These are phyloP conservation scores for Leavenworthia alabamica DNA, from an alignment of 345 rosid genomes.

Conservation along the genomic window DNA sequence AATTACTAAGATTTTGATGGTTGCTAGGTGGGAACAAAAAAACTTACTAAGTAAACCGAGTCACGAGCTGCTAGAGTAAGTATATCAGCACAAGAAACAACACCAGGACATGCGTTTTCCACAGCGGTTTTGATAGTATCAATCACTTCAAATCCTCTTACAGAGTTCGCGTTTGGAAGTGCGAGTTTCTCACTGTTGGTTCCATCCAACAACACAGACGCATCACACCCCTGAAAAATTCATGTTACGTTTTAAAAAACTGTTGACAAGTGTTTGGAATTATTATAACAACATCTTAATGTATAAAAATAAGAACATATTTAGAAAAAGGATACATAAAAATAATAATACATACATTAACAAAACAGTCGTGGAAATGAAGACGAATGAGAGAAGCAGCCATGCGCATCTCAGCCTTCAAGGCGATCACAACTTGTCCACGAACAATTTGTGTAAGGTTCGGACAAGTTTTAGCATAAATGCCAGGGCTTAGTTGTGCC, in stretches of 20 bases:
- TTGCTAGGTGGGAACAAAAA: neutral
- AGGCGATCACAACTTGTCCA: conserved; percentile 39
- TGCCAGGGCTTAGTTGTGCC: conserved; percentile 43
- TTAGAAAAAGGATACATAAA: neutral
- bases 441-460: conserved; percentile 36
- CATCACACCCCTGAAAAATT: conserved; percentile 53
- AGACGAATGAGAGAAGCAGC: conserved; percentile 57
- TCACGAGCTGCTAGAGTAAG: conserved; percentile 68
- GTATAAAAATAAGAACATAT: neutral
- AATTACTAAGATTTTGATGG: neutral
- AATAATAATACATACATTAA: conserved; percentile 40
- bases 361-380: conserved; percentile 61
- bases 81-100: conserved; percentile 73
- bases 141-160: conserved; percentile 52
- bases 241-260: neutral
- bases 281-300: neutral
- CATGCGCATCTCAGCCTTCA: conserved; percentile 55
- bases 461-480: conserved; percentile 52
- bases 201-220: conserved; percentile 55
- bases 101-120: conserved; percentile 59
- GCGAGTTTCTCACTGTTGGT: conserved; percentile 47
- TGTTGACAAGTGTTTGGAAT: neutral
- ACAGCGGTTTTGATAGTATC: conserved; percentile 55
- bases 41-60: conserved; percentile 54
- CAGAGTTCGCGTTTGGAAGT: conserved; percentile 43